phyloP scores from a whole-genome alignment of 768 basidiomycete genomes.

The Hericium erinaceus region DNA sequence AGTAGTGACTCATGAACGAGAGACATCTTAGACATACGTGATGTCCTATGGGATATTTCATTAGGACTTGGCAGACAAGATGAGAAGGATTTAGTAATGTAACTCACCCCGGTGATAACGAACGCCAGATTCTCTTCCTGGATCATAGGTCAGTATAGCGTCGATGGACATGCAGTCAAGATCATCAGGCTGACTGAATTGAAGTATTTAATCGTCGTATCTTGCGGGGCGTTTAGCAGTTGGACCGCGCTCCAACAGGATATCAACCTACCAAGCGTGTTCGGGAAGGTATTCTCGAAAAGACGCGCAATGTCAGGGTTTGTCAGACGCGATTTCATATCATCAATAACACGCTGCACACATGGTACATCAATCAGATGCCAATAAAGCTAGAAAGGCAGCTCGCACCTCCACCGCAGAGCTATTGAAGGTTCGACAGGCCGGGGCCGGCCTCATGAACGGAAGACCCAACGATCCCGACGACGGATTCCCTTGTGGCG shows the following conservation, averaged over 20 bases:
- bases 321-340: constrained; percentile 63
- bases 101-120: constrained; percentile 65
- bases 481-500: constrained; percentile 51
- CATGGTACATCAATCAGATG: not conserved
- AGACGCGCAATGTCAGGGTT: constrained; percentile 71
- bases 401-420: constrained; percentile 55
- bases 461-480: constrained; percentile 54
- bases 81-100: too few relatives aligned
- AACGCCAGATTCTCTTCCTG: constrained; percentile 66
- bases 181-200: constrained; percentile 24
- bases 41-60: constrained; percentile 45
- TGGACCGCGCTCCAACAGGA: not conserved
- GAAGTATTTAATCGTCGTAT: constrained; percentile 75
- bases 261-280: constrained; percentile 53
- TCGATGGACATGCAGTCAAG: not conserved
- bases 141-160: not conserved
- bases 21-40: constrained; percentile 38
- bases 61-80: too few relatives aligned
- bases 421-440: constrained; percentile 71
- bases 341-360: constrained; percentile 55
- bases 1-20: constrained; percentile 2
- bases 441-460: constrained; percentile 61
- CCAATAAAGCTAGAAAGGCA: not conserved
- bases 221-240: constrained; percentile 24
- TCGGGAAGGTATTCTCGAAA: constrained; percentile 79